Evolutionary conservation across 1,139 yeast species (phyloP), one percentile per base, ranked within the genome.

Genomic region (Sugiyamaella japonica): DNA sequence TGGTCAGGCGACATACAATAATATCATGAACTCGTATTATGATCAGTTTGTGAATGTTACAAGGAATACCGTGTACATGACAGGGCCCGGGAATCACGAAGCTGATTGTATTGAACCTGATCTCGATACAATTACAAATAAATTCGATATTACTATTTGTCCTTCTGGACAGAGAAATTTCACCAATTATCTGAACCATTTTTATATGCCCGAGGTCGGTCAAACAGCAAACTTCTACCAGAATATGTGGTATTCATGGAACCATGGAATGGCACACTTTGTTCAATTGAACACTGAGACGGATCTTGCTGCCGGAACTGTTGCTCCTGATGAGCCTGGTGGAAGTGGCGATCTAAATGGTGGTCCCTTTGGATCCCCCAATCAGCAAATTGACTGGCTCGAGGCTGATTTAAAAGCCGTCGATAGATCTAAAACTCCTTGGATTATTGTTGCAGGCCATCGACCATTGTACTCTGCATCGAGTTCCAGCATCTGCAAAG

Each of bases 331-430:
- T 41, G 61, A 61, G 46, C 53, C 54, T 10, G 55, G 61, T 6
- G 65, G 61, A 32, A 55, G 61, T 2, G 61, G 59, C 38, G 59
- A 32, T 16, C 52, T 59, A 54, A 52, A 59, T 44, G 57, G 65
- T 6, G 69, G 69, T 7, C 67, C 68, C 20, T 66, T 66, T 58
- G 69, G 69, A 1, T 47, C 48, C 28, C 52, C 56, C 13, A 61
- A 60, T 44, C 61, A 63, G 48, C 65, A 64, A 55, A 25, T 72
- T 68, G 45, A 66, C 63, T 49, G 75, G 75, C 46, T 75, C 73
- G 53, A 67, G 66, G 61, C 74, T 72, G 68, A 83, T 71, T 72
- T 81, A 76, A 55, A 59, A 48, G 52, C 54, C 29, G 63, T 59
- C 34, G 56, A 63, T 54, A 59, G 65, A 44, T 48, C 59, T 43